Evolutionary conservation across 352 stramenopile genomes (phyloP), one percentile per base, ranked within the genome.

Genomic region (Globisporangium rhizosaccharum): DNA sequence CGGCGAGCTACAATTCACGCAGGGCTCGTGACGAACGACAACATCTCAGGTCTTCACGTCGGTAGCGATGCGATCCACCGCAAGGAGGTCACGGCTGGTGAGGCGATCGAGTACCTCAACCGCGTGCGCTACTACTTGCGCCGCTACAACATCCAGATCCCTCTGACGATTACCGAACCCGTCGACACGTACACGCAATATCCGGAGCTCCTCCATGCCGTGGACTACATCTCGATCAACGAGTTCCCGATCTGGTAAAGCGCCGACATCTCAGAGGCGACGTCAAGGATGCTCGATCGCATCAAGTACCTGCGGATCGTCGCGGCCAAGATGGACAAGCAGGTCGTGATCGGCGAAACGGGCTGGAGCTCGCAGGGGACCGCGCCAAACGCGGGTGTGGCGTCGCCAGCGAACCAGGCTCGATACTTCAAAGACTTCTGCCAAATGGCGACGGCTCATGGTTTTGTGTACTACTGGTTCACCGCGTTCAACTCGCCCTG

Each of bases 231-330:
- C 20, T 84, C 75, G 20, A 71, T 88, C 41, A 93, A 91, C 70
- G 74, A 91, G 64, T 93, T 93, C 53, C 80, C 79, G 14, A 85
- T 87, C 62, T 91, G 83, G 83, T 79, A 90, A 46, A 47, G 57
- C 6, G 57, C 54, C 7, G 68, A 85, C 45, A 58, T 81, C 15
- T 77, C 73, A 17, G 76, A 89, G n/a, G 81, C 56, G 14, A 62
- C 63, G 10, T 57, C 72, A 5, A 63, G 68, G 10, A 80, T 75
- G 28, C 71, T 93, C 1, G 77, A 88, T 50, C 78, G 74, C 11
- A 73, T 89, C 8, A 73, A 73, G 42, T 70, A 63, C 30, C 65
- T 88, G 15, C 76, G 79, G 36, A 47, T 68, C 14, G 25, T 68
- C 33, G 74, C 76, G n/a, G 69, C 72, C 0, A 48, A 67, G 0